Base-by-base conservation (phyloP, 345 rosid genomes). In the Citrus unshiu region DNA sequence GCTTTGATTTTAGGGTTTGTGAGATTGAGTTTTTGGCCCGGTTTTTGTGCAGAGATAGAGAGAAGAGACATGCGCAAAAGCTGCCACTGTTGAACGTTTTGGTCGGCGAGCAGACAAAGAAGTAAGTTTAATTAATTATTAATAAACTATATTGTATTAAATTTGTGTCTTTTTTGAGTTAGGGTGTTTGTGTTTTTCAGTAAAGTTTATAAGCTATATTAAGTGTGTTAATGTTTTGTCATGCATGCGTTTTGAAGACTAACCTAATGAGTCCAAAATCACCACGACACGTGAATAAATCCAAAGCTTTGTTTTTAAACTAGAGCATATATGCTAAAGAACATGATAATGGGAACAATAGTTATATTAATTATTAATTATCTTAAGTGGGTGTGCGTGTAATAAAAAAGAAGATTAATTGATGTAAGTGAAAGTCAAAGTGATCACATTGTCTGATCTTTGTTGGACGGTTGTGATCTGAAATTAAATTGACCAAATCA, bases 1-100 rank as follows among this genome's bases (percentile, higher is more conserved):
- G 86, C 94, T 88, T 89, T 86, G 88, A 86, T 72, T 81, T 85
- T 91, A 83, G 90, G 84, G 85, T 57, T 80, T 68, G 75, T 71
- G 70, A 64, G 82, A 73, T 82, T 63, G 10, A 24, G 22, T 62
- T 62, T 12, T 34, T 74, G 29, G 77, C 92, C 83, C 80, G 85
- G 82, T 87, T 88, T 89, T 89, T 82, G 90, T 84, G 90, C 89
- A 67, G 8, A 13, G 73, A 76, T 51, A 57, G 56, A 70, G 68
- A 46, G 78, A 81, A 81, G 83, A 83, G 88, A 87, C 85, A 86
- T 83, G 87, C 88, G 87, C 78, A 87, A 92, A 92, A 92, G 93
- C 91, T 85, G 90, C 91, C 93, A 90, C 90, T 87, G 81, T 88
- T 89, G 88, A 92, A 92, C 85, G 83, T 86, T 85, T 86, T 83